Conservation (phyloP, 2,329 filamentous ascomycete genomes). For the Fusarium sp. region DNA sequence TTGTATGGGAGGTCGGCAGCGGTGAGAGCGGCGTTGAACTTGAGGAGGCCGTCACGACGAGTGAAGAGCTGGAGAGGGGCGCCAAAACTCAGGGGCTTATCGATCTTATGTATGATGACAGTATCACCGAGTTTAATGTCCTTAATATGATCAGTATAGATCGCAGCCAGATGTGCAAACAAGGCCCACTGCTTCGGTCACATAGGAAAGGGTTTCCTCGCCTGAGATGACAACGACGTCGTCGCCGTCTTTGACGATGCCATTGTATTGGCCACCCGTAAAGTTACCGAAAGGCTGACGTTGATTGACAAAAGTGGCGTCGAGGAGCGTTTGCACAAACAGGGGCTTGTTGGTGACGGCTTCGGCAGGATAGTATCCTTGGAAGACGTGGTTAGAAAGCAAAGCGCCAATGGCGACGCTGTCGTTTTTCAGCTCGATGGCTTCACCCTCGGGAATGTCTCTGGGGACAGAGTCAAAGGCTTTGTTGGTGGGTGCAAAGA, state of each 20-base stretch:
- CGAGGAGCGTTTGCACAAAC: slow-evolving; percentile 46
- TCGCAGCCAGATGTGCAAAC: neutral
- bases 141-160: slow-evolving; percentile 19
- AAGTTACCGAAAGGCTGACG: slow-evolving; percentile 53
- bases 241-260: slow-evolving; percentile 46
- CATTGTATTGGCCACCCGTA: slow-evolving; percentile 52
- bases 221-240: slow-evolving; percentile 50
- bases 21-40: slow-evolving; percentile 46
- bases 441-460: slow-evolving; percentile 48
- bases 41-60: slow-evolving; percentile 40
- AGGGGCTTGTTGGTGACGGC: slow-evolving; percentile 45
- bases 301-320: slow-evolving; percentile 45
- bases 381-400: slow-evolving; percentile 49
- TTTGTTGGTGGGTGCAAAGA: slow-evolving; percentile 51
- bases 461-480: slow-evolving; percentile 49
- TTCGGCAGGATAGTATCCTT: slow-evolving; percentile 45
- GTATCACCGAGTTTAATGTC: slow-evolving; percentile 45
- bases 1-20: slow-evolving; percentile 42
- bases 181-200: slow-evolving; percentile 46
- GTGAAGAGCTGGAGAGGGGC: slow-evolving; percentile 47
- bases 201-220: slow-evolving; percentile 46
- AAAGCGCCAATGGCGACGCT: slow-evolving; percentile 47
- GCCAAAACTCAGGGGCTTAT: slow-evolving; percentile 45
- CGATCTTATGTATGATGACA: slow-evolving; percentile 48
- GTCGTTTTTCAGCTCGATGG: slow-evolving; percentile 46